Base-by-base conservation (phyloP, 2,329 filamentous ascomycete species). In the Xylariaceae sp. region DNA sequence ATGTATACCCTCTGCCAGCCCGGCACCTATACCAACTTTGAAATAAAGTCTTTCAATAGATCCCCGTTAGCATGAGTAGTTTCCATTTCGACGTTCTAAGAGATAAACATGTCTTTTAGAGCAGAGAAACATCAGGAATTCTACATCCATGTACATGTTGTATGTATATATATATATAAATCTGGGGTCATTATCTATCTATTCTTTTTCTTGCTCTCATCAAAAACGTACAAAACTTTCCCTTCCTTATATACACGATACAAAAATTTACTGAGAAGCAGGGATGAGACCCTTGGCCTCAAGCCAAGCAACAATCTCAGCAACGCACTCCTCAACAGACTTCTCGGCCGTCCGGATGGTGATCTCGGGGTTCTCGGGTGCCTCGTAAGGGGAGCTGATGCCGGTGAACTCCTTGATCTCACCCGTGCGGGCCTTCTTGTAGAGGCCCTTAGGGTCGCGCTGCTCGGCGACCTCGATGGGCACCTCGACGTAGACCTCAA, bases 401-500 rank as follows among this genome's bases (percentile, higher is more conserved):
- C 94, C 94, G 1, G 94, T 99, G 74, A 99, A 99, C 68, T 97
- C 91, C 77, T 95, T 94, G 76, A 97, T 97, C 75, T 95, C 86
- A 50, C 94, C 94, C 55, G 89, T 88, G 50, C 93, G 82, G 10
- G 94, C 94, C 84, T 96, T 96, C 83, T 96, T 96, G 79, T 99
- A 99, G 61, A 97, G 78, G 4, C 93, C 94, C 85, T 99, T 99
- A 53, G 94, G 94, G 73, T 99, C 94, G 64, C 94, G 86, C 83
- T 93, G 82, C 84, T 97, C 93, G 44, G 94, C 93, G 50, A 94
- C 90, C 75, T 91, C 90, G 66, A 97, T 82, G 11, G 92, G 89
- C 10, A 97, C 86, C 75, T 99, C 92, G 64, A 99, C 88, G 72
- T 86, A 96, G 60, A 97, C 91, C 78, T 99, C 94, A 66, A 99